phyloP scores from a whole-genome alignment of 2,329 filamentous ascomycete genomes.

The Coniochaeta pulveracea region DNA sequence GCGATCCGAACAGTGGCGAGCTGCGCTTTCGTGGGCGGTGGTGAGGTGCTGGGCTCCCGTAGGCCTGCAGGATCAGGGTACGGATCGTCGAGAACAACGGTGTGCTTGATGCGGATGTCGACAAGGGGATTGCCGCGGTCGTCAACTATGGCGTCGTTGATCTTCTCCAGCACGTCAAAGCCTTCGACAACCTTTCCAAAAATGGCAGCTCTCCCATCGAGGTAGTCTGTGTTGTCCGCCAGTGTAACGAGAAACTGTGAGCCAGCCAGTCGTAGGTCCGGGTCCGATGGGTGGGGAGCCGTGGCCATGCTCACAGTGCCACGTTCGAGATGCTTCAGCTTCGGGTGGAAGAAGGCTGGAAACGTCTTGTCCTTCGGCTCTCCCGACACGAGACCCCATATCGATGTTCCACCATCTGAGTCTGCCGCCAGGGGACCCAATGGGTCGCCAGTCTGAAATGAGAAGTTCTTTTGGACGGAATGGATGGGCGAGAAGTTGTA shows the following conservation, averaged over 20 bases:
- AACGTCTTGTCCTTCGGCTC: slow-evolving; percentile 63
- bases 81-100: slow-evolving; percentile 83
- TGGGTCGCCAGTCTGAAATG: slow-evolving; percentile 91
- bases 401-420: slow-evolving; percentile 85
- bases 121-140: slow-evolving; percentile 78
- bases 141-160: slow-evolving; percentile 83
- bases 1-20: slow-evolving; percentile 85
- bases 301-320: slow-evolving; percentile 99
- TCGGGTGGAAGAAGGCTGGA: slow-evolving; percentile 71
- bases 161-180: slow-evolving; percentile 86
- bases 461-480: slow-evolving; percentile 88
- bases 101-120: slow-evolving; percentile 91
- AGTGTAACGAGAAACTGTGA: slow-evolving; percentile 94
- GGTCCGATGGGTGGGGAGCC: slow-evolving; percentile 60
- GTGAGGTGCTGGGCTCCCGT: slow-evolving; percentile 67
- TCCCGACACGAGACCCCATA: slow-evolving; percentile 75
- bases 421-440: slow-evolving; percentile 74
- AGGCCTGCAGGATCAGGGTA: slow-evolving; percentile 73
- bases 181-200: slow-evolving; percentile 95
- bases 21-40: slow-evolving; percentile 72
- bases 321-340: slow-evolving; percentile 77
- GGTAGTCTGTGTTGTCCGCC: slow-evolving; percentile 76
- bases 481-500: slow-evolving; percentile 96
- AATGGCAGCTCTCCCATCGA: slow-evolving; percentile 88
- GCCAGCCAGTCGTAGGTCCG: slow-evolving; percentile 70